These are phyloP conservation scores for Buddleja alternifolia DNA, from an alignment of 257 asterid genomes.

Conservation along the genomic window DNA sequence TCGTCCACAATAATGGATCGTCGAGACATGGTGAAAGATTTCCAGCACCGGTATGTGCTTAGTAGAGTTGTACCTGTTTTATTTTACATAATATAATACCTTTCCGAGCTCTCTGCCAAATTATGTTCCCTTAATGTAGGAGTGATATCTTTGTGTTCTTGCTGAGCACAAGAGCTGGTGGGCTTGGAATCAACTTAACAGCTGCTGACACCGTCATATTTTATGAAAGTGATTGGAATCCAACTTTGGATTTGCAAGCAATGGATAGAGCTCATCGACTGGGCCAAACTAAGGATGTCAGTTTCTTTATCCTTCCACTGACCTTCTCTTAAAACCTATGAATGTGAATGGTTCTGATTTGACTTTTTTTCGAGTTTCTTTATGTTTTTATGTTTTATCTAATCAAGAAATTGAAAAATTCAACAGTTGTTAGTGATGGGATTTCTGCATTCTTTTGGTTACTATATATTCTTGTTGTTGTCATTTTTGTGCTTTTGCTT, in stretches of 20 bases:
- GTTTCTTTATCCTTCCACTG: constrained; percentile 32
- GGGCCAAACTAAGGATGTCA: constrained; percentile 93
- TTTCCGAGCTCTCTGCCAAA: constrained; percentile 16
- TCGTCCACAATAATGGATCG: constrained; percentile 94
- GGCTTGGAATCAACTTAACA: constrained; percentile 95
- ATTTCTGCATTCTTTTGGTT: background rate
- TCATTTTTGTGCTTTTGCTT: background rate
- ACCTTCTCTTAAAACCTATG: constrained; percentile 12
- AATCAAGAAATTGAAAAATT: background rate
- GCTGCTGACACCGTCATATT: constrained; percentile 98
- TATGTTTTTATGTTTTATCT: background rate
- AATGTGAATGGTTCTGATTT: constrained; percentile 5
- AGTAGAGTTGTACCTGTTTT: background rate
- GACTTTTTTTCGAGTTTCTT: background rate
- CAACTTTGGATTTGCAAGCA: constrained; percentile 95
- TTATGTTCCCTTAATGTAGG: constrained; percentile 43
- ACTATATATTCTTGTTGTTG: background rate
- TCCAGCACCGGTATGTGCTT: constrained; percentile 84
- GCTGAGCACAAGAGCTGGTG: constrained; percentile 99
- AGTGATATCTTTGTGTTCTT: constrained; percentile 90
- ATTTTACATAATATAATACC: background rate
- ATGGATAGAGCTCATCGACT: constrained; percentile 99
- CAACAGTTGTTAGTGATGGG: background rate
- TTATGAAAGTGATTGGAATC: constrained; percentile 99
- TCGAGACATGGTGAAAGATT: constrained; percentile 98